Evolutionary conservation across 352 stramenopile species (phyloP).

Genomic region (Pythium monospermum): DNA sequence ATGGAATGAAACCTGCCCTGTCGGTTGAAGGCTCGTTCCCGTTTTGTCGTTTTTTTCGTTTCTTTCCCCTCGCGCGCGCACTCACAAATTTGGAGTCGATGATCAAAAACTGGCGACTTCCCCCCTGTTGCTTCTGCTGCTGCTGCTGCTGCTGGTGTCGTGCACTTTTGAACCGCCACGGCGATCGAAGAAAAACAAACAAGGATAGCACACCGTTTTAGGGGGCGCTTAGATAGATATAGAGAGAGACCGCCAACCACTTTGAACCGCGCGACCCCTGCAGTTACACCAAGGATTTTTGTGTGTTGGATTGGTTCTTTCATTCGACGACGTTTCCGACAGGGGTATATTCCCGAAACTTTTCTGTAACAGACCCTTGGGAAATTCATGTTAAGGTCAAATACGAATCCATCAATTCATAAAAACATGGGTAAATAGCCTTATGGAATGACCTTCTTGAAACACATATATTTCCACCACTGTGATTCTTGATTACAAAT

Average conservation of each 20-base stretch:
- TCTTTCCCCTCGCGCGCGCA: neutral
- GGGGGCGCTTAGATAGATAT: neutral
- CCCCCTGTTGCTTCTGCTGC: neutral
- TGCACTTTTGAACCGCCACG: neutral
- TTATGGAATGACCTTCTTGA: neutral
- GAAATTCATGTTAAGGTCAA: constrained; percentile 1
- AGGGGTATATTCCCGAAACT: constrained; percentile 18
- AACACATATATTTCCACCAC: neutral
- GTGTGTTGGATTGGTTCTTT: constrained; percentile 20
- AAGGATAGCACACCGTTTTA: neutral
- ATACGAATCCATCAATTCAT: neutral
- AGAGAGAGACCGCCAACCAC: constrained; percentile 14
- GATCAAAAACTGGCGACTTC: neutral
- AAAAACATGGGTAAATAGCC: neutral
- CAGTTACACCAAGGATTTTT: constrained; percentile 23
- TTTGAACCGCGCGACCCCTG: constrained; percentile 7
- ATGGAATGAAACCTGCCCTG: no score
- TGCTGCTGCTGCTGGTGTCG: no score
- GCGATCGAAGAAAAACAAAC: constrained; percentile 20
- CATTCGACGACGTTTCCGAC: constrained; percentile 22
- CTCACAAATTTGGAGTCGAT: no score
- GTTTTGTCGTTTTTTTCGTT: constrained; percentile 9
- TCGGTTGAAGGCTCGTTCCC: no score
- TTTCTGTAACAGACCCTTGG: constrained; percentile 16
- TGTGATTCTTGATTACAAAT: constrained; percentile 7